Conservation (phyloP, 208 protist species). For the Willaertia magna region DNA sequence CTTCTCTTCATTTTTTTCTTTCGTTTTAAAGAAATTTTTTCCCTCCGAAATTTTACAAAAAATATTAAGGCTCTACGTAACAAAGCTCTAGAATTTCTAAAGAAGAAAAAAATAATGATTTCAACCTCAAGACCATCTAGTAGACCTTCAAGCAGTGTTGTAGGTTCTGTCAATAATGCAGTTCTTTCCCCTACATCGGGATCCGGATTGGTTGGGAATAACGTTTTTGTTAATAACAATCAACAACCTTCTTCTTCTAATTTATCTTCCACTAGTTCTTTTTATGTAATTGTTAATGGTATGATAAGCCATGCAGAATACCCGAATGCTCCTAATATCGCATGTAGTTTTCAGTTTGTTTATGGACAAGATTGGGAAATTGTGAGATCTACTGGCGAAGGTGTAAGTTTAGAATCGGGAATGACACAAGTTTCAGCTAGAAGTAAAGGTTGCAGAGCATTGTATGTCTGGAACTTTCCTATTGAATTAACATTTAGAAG, state of each 20-base stretch:
- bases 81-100: no score
- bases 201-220: no score
- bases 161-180: no score
- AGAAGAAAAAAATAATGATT: no score
- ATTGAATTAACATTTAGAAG: conserved; percentile 4
- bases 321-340: neutral
- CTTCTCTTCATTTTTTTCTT: no score
- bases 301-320: neutral
- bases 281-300: neutral
- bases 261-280: neutral
- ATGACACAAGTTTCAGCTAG: neutral
- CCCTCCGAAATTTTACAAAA: no score
- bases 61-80: no score
- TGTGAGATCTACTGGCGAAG: neutral
- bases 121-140: no score
- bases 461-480: conserved; percentile 4
- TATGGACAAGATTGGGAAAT: conserved; percentile 14
- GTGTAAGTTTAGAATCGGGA: neutral
- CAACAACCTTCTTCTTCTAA: neutral
- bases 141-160: no score
- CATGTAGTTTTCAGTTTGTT: conserved; percentile 1
- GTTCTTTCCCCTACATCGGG: no score
- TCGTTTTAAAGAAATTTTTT: no score
- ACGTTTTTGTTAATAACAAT: neutral
- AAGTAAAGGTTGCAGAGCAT: neutral